A percentile compares a stretch with the other conserved stretches of the same genome.
Conservation (phyloP, 2,329 filamentous ascomycete genomes). For the Apiospora marii region DNA sequence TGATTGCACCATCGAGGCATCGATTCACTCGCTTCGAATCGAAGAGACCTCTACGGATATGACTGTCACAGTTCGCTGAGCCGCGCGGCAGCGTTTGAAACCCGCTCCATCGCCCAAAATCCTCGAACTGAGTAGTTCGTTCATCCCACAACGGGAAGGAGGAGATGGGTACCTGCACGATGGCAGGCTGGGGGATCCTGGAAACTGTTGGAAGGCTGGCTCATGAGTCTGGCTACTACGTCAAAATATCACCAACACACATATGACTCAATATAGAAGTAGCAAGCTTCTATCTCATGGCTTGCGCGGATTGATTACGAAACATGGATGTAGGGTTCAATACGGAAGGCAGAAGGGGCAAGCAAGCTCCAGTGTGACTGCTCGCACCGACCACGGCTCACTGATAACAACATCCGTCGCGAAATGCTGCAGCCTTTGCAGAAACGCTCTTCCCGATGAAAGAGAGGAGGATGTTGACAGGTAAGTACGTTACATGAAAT, state of each 20-base stretch:
- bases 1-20: neutral
- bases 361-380: too few species aligned
- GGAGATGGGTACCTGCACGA: neutral
- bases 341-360: too few species aligned
- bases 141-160: neutral
- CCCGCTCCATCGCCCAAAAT: neutral
- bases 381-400: too few species aligned
- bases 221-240: neutral
- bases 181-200: neutral
- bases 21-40: too few species aligned
- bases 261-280: neutral
- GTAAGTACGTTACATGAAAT: too few species aligned
- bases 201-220: neutral
- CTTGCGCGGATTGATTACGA: neutral
- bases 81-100: slow-evolving; percentile 6
- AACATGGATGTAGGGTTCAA: too few species aligned
- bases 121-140: neutral
- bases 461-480: too few species aligned
- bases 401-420: too few species aligned
- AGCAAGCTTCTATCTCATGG: neutral
- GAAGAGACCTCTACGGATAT: neutral
- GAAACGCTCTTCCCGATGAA: too few species aligned
- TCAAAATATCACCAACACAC: neutral
- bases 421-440: too few species aligned
- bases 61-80: neutral